These are phyloP conservation scores for Yamadazyma dendronema DNA, from an alignment of 1,139 yeast species.

Conservation along the genomic window DNA sequence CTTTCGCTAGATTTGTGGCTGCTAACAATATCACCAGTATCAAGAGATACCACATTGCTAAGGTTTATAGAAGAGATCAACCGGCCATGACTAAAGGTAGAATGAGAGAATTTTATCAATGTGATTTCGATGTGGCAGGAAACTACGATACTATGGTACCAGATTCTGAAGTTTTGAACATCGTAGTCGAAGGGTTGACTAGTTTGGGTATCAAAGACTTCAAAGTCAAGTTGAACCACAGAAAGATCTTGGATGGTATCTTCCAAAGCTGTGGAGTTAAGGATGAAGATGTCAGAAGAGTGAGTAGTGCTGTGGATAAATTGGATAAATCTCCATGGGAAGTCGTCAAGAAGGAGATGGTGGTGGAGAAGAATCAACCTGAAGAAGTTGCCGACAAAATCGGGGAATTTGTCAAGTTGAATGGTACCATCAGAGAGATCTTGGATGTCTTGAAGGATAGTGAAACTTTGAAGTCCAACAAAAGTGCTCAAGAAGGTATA, in stretches of 20 bases:
- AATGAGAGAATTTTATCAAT: constrained; percentile 98
- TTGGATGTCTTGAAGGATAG: constrained; percentile 55
- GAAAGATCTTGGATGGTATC: constrained; percentile 93
- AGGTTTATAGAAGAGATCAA: constrained; percentile 97
- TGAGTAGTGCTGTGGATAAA: constrained; percentile 94
- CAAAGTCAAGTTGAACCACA: constrained; percentile 88
- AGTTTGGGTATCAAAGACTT: constrained; percentile 83
- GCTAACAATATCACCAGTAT: constrained; percentile 87
- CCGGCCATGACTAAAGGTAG: constrained; percentile 99
- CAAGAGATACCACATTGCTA: constrained; percentile 94
- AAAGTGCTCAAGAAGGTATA: constrained; percentile 75
- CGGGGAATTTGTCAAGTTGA: constrained; percentile 85
- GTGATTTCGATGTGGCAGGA: constrained; percentile 97
- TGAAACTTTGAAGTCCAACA: constrained; percentile 58
- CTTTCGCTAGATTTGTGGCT: constrained; percentile 95
- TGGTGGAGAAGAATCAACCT: constrained; percentile 82
- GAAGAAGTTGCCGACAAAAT: constrained; percentile 91
- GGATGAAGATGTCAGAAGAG: constrained; percentile 88
- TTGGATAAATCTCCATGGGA: constrained; percentile 95
- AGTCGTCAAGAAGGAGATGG: constrained; percentile 87
- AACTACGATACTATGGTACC: constrained; percentile 91
- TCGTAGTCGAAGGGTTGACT: constrained; percentile 80
- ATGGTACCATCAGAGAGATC: constrained; percentile 73
- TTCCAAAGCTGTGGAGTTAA: constrained; percentile 93
- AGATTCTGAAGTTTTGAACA: constrained; percentile 82